A percentile compares a stretch with the other conserved stretches of the same genome.
These are phyloP conservation scores for Xylaria sp. DNA, from an alignment of 2,329 filamentous ascomycete genomes.

Conservation along the genomic window DNA sequence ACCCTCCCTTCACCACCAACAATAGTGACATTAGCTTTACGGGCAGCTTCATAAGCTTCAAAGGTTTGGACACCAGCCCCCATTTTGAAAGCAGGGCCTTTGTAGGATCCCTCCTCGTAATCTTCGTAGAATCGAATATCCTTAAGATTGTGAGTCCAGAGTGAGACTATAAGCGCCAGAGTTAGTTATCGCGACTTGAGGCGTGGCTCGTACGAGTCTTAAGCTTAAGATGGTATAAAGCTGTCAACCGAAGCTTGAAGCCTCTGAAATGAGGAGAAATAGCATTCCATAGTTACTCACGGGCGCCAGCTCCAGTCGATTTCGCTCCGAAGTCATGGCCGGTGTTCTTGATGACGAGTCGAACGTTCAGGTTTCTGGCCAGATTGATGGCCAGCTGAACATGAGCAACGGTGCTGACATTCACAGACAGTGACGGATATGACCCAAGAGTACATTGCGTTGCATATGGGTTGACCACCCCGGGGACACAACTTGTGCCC, in stretches of 20 bases:
- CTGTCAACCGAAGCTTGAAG: background rate
- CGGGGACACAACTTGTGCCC: slow-evolving; percentile 45
- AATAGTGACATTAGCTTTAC: slow-evolving; percentile 42
- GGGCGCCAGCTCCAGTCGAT: slow-evolving; percentile 44
- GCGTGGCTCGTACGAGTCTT: background rate
- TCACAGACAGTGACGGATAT: slow-evolving; percentile 46
- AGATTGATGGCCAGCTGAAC: slow-evolving; percentile 46
- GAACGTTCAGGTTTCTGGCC: slow-evolving; percentile 45
- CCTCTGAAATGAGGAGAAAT: background rate
- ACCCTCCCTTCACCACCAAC: slow-evolving; percentile 45
- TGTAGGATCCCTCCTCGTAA: slow-evolving; percentile 45
- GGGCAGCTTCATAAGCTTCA: slow-evolving; percentile 45
- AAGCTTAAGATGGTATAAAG: background rate
- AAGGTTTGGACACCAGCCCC: slow-evolving; percentile 46
- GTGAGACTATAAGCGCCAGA: slow-evolving; percentile 31
- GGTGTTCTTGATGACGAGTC: slow-evolving; percentile 47
- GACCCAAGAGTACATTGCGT: slow-evolving; percentile 44
- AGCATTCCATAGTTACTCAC: background rate
- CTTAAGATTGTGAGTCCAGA: slow-evolving; percentile 49
- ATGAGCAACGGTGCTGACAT: slow-evolving; percentile 45
- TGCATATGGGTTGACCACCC: slow-evolving; percentile 43
- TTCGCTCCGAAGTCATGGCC: slow-evolving; percentile 47
- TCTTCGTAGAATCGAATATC: slow-evolving; percentile 44
- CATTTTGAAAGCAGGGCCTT: slow-evolving; percentile 47
- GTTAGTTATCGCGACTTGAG: background rate